A percentile compares a stretch with the other conserved stretches of the same genome.
Conservation (phyloP, 164 flowering plant species). For the Litsea cubeba region DNA sequence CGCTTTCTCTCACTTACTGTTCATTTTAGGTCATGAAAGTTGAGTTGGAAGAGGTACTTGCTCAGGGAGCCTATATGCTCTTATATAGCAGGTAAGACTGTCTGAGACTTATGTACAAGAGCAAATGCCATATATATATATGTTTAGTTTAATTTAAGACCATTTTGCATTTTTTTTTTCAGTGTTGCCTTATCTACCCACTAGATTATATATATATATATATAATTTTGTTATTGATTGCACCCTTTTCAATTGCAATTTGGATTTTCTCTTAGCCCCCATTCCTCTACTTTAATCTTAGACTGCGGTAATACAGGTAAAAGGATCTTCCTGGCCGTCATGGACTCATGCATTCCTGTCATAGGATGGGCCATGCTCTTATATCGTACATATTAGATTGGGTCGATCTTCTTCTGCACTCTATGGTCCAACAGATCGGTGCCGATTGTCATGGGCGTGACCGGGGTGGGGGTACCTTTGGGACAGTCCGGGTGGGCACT, state of each 20-base stretch:
- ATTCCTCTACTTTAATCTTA: background rate
- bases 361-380: background rate
- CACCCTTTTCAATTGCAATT: background rate
- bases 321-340: background rate
- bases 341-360: background rate
- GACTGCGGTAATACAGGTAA: background rate
- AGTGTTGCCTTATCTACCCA: too few relatives aligned
- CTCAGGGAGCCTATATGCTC: accelerated
- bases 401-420: too few relatives aligned
- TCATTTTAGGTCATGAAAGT: conserved; percentile 32
- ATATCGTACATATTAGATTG: background rate
- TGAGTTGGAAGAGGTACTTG: conserved; percentile 40
- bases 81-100: conserved; percentile 40
- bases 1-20: background rate
- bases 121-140: too few relatives aligned
- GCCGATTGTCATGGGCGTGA: too few relatives aligned
- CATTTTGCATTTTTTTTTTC: too few relatives aligned
- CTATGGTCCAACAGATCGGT: too few relatives aligned
- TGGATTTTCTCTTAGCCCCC: background rate
- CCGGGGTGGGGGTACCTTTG: too few relatives aligned
- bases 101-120: too few relatives aligned
- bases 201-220: too few relatives aligned
- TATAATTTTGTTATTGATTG: background rate
- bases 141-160: too few relatives aligned
- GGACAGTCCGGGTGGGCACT: too few relatives aligned